These are phyloP conservation scores for Xylaria hypoxylon DNA, from an alignment of 2,329 filamentous ascomycete genomes.

Conservation along the genomic window DNA sequence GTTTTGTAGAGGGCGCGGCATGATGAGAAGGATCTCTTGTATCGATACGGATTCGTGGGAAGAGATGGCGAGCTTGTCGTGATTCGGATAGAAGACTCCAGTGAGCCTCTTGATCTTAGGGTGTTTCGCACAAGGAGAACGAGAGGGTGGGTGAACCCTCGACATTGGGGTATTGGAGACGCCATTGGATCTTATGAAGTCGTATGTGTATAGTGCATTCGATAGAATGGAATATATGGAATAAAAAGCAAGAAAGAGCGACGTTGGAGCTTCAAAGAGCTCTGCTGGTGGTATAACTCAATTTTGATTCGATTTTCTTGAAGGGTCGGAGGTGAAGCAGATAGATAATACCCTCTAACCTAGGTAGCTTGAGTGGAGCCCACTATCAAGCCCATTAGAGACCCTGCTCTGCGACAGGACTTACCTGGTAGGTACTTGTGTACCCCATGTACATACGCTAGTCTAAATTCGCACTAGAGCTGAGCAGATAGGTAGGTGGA, in stretches of 20 bases:
- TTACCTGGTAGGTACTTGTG: conserved; percentile 10
- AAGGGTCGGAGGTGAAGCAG: neutral
- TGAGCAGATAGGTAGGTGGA: neutral
- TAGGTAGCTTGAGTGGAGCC: conserved; percentile 10
- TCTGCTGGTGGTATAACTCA: conserved; percentile 2
- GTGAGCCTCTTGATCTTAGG: conserved; percentile 34
- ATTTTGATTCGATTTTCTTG: conserved; percentile 19
- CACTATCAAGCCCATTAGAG: neutral
- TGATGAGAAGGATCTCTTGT: conserved; percentile 35
- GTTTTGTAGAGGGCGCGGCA: conserved; percentile 6
- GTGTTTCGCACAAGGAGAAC: conserved; percentile 46
- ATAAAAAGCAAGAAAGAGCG: neutral
- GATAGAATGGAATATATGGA: too few relatives aligned
- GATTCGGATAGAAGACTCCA: conserved; percentile 27
- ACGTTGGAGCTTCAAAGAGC: conserved; percentile 14
- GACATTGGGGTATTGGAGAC: conserved; percentile 41
- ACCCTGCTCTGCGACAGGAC: conserved; percentile 20
- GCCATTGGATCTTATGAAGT: conserved; percentile 39
- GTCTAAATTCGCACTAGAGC: neutral
- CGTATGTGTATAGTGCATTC: neutral
- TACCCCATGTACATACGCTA: too few relatives aligned
- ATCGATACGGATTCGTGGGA: conserved; percentile 24
- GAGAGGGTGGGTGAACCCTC: conserved; percentile 48
- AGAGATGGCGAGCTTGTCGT: conserved; percentile 24
- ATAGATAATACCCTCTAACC: neutral